Base-by-base conservation (phyloP, 1,139 yeast species). In the Diutina scorzettiae region DNA sequence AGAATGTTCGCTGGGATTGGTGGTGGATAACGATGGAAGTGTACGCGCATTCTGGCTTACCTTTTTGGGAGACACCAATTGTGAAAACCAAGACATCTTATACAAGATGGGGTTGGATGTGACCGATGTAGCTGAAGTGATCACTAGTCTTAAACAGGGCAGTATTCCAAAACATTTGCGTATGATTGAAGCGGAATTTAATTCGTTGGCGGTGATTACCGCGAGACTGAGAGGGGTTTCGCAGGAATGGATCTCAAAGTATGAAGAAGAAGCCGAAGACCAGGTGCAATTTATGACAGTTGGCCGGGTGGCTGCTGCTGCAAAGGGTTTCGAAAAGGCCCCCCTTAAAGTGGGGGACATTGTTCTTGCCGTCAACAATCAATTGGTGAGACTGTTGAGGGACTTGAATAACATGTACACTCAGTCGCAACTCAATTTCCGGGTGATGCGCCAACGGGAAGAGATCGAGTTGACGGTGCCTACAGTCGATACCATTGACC, bases 181-280 rank as follows among this genome's bases (percentile, higher is more conserved):
- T 47, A 79, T 85, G 43, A 68, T 89, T 43, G 95, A 86, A 53
- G 80, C 86, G 34, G 96, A 85, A 53, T 79, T 85, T 51, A 71
- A 74, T 25, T 69, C 89, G 0, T 66, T 82, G 42, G 73, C 85
- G 1, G 69, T 86, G 21, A 71, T 80, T 24, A 82, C 79, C 52
- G 95, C 95, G 2, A 76, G 96, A 59, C 74, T 84, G 41, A 71
- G 86, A 53, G 95, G 95, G 14, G 95, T 87, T 18, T 74, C 91
- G 1, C 91, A 83, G 52, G 77, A 76, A 34, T 85, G 95, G 94
- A 81, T 87, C 48, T 56, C 67, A 30, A 69, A 68, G 49, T 73
- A 84, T 54, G 95, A 84, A 56, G 68, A 72, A 27, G 67, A 53
- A 23, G 60, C 68, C 43, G 66, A 70, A 28, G 85, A 81, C 53